A percentile compares a stretch with the other conserved stretches of the same genome.
Conservation (phyloP, 768 basidiomycete genomes). For the Fibroporia radiculosa region DNA sequence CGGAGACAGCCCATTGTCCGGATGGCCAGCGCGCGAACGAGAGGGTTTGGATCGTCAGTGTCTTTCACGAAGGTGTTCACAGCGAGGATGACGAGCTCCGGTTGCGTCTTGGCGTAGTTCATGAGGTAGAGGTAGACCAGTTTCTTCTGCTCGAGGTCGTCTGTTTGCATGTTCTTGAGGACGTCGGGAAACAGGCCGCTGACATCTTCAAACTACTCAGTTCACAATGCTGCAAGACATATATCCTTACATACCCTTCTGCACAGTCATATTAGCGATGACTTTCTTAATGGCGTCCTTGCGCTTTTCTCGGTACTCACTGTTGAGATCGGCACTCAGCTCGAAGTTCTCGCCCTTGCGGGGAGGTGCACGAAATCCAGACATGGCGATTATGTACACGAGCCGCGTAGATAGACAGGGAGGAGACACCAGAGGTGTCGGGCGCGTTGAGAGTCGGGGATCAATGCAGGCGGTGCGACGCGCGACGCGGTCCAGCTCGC, state of each 20-base stretch:
- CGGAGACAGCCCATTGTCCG: constrained; percentile 97
- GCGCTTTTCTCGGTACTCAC: constrained; percentile 88
- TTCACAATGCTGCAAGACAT: neutral
- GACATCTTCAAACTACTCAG: constrained; percentile 46
- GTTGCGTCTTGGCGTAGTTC: constrained; percentile 99
- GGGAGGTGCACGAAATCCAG: constrained; percentile 19
- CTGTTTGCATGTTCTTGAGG: constrained; percentile 99
- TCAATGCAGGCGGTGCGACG: too few species aligned
- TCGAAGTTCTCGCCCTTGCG: constrained; percentile 88
- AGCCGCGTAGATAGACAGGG: too few species aligned
- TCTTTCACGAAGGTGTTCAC: constrained; percentile 99
- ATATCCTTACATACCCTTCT: constrained; percentile 62
- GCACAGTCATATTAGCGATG: constrained; percentile 98
- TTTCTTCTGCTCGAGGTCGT: constrained; percentile 99
- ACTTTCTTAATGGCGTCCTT: constrained; percentile 98
- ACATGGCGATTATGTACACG: too few species aligned
- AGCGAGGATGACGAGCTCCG: constrained; percentile 96
- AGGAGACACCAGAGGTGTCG: too few species aligned
- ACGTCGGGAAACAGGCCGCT: constrained; percentile 96
- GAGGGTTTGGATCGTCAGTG: constrained; percentile 92
- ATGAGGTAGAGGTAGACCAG: constrained; percentile 99
- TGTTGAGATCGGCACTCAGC: constrained; percentile 94
- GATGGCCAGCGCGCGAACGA: constrained; percentile 92
- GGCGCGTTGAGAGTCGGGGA: too few species aligned
- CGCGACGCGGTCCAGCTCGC: too few species aligned